Evolutionary conservation across 352 stramenopile genomes (phyloP).

Genomic region (Phytophthora sp.): DNA sequence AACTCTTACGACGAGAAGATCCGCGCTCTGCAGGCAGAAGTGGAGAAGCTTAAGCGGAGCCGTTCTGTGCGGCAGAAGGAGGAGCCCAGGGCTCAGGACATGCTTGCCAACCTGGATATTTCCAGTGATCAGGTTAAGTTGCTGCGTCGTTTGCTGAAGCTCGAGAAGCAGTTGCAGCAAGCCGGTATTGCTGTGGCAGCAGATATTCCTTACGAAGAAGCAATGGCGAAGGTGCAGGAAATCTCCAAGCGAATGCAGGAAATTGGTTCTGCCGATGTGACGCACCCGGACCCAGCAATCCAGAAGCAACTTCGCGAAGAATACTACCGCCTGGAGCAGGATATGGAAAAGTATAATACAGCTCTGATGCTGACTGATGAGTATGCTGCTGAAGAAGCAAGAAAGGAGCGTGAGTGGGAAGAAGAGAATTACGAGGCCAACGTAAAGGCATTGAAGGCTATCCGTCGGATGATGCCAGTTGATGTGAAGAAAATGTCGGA

Average conservation of each 20-base stretch:
- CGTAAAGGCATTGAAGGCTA: conserved; percentile 85
- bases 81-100: conserved; percentile 63
- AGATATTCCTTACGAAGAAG: conserved; percentile 94
- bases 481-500: conserved; percentile 93
- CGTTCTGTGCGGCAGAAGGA: conserved; percentile 55
- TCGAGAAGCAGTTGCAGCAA: conserved; percentile 85
- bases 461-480: conserved; percentile 93
- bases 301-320: conserved; percentile 91
- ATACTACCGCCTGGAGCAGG: conserved; percentile 93
- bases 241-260: conserved; percentile 92
- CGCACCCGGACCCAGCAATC: conserved; percentile 74
- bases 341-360: conserved; percentile 95
- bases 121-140: conserved; percentile 79
- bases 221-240: conserved; percentile 89
- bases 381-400: conserved; percentile 90
- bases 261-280: conserved; percentile 93
- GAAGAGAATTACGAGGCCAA: conserved; percentile 90
- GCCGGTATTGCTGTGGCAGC: conserved; percentile 90
- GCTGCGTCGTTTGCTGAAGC: conserved; percentile 79
- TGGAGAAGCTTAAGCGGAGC: conserved; percentile 80
- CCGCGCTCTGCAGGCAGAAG: conserved; percentile 76
- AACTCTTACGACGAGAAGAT: conserved; percentile 89
- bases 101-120: conserved; percentile 76
- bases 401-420: conserved; percentile 92
- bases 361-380: conserved; percentile 93